Evolutionary conservation across 1,284 basidiomycete genomes (phyloP).

Genomic region (Melanopsichium pennsylvanicum): DNA sequence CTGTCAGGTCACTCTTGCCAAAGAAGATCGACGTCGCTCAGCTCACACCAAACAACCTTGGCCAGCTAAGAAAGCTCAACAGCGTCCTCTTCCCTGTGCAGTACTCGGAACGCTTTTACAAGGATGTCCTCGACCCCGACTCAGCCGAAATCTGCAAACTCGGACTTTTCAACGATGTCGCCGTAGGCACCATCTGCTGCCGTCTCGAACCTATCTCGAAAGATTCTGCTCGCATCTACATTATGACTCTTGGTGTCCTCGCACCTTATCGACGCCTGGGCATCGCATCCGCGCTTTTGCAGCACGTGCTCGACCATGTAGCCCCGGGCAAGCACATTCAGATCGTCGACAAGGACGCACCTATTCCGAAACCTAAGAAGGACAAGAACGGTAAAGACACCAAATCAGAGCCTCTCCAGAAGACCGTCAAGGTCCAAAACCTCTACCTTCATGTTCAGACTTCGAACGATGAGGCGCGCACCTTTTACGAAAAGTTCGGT

Average conservation of each 20-base stretch:
- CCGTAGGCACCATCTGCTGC: slow-evolving; percentile 66
- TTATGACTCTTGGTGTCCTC: slow-evolving; percentile 67
- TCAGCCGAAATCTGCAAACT: slow-evolving; percentile 56
- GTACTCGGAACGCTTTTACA: slow-evolving; percentile 62
- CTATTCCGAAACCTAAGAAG: slow-evolving; percentile 25
- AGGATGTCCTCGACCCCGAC: slow-evolving; percentile 55
- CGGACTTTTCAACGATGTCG: slow-evolving; percentile 67
- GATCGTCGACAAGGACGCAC: slow-evolving; percentile 27
- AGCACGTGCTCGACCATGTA: slow-evolving; percentile 62
- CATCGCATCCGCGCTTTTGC: slow-evolving; percentile 63
- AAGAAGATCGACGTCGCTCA: slow-evolving; percentile 50
- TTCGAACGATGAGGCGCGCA: slow-evolving; percentile 63
- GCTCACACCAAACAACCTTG: slow-evolving; percentile 63
- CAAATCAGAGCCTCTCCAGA: slow-evolving; percentile 34
- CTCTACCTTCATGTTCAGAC: slow-evolving; percentile 67
- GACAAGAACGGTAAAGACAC: slow-evolving; percentile 55
- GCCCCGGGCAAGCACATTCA: slow-evolving; percentile 52
- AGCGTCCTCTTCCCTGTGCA: slow-evolving; percentile 60
- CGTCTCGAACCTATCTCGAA: slow-evolving; percentile 59
- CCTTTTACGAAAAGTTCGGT: slow-evolving; percentile 66
- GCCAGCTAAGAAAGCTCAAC: slow-evolving; percentile 63
- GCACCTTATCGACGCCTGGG: slow-evolving; percentile 67
- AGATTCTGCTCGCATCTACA: slow-evolving; percentile 61
- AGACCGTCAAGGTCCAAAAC: slow-evolving; percentile 47
- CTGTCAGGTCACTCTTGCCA: slow-evolving; percentile 32